Conservation (phyloP, 2,329 filamentous ascomycete genomes). For the Alternaria incomplexa region DNA sequence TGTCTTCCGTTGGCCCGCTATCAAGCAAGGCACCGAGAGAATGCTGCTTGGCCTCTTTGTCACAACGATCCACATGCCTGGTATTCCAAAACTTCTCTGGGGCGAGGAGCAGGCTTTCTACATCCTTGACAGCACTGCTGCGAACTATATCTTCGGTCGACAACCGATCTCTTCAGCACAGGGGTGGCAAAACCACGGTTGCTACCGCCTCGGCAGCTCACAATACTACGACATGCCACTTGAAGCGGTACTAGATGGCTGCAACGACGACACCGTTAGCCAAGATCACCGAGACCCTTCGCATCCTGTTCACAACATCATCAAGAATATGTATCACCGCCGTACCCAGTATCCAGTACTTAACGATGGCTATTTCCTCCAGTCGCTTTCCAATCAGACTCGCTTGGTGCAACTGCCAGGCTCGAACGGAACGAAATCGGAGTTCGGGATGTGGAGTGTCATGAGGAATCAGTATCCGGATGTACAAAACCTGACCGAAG, state of each 20-base stretch:
- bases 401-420: neutral
- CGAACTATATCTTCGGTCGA: constrained; percentile 70
- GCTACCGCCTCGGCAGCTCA: constrained; percentile 62
- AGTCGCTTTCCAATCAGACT: neutral
- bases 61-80: neutral
- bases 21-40: neutral
- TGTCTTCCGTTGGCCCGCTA: neutral
- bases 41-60: neutral
- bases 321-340: constrained; percentile 51
- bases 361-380: neutral
- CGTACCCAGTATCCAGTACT: neutral
- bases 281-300: constrained; percentile 69
- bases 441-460: constrained; percentile 62
- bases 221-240: constrained; percentile 66
- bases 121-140: constrained; percentile 67
- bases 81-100: neutral
- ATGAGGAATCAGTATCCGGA: constrained; percentile 57
- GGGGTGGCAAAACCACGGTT: constrained; percentile 70
- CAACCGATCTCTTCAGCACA: constrained; percentile 66
- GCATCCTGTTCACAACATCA: constrained; percentile 65
- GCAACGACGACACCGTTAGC: constrained; percentile 62
- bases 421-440: neutral
- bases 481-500: constrained; percentile 49
- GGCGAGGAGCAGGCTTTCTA: constrained; percentile 69
- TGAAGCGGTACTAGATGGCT: constrained; percentile 60